Percentiles rank a stretch among this genome's conserved stretches.
phyloP scores from a whole-genome alignment of 179 eudicot species.

The Pouteria campechiana region DNA sequence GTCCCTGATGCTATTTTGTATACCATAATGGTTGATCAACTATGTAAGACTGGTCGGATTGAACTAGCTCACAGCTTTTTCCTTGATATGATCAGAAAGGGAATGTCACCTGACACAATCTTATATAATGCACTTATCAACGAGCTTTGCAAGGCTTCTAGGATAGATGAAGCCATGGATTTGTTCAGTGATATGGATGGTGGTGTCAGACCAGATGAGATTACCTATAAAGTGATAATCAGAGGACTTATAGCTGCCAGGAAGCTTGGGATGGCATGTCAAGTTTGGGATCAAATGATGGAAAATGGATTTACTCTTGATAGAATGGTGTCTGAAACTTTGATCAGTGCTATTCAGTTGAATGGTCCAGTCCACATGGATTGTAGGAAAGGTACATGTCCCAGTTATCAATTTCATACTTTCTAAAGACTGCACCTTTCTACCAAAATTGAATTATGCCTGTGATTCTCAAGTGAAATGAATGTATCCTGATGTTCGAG shows the following conservation, averaged over 20 bases:
- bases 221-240: constrained; percentile 73
- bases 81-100: constrained; percentile 59
- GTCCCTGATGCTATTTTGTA: constrained; percentile 53
- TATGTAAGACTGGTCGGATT: constrained; percentile 50
- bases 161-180: constrained; percentile 56
- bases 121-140: constrained; percentile 68
- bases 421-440: too few relatives aligned
- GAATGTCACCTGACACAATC: constrained; percentile 57
- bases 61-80: constrained; percentile 50
- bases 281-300: constrained; percentile 93
- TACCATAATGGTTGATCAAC: constrained; percentile 63
- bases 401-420: too few relatives aligned
- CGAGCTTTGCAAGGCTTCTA: constrained; percentile 68
- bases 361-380: constrained; percentile 8
- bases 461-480: too few relatives aligned
- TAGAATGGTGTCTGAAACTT: constrained; percentile 47
- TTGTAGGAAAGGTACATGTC: constrained; percentile 13
- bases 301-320: constrained; percentile 89
- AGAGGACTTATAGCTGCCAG: constrained; percentile 51
- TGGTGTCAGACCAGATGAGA: constrained; percentile 60
- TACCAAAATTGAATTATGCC: too few relatives aligned
- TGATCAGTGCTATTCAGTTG: constrained; percentile 39
- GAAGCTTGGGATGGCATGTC: constrained; percentile 56
- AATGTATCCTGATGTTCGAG: too few relatives aligned
- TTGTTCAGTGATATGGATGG: constrained; percentile 53